phyloP scores from a whole-genome alignment of 139 green algal species.

The Bryopsis sp. region DNA sequence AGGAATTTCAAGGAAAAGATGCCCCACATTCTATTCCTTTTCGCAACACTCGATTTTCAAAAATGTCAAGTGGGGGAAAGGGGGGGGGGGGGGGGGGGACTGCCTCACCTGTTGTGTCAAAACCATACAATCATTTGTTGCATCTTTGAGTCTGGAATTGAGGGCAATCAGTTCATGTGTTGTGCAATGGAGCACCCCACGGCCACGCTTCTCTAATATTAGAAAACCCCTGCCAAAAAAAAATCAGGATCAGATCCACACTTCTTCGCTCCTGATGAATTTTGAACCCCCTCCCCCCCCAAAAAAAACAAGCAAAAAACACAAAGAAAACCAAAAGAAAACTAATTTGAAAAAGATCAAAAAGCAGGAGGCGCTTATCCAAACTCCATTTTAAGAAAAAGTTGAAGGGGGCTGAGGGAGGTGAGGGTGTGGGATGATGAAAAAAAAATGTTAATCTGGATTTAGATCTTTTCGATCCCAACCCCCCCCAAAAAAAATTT shows the following conservation, averaged over 20 bases:
- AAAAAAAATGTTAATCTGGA: no score
- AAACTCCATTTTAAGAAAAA: no score
- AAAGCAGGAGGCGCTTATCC: no score
- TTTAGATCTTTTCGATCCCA: not conserved
- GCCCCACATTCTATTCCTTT: no score
- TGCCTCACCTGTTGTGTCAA: conserved; percentile 60
- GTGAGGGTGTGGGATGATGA: no score
- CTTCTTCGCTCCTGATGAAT: no score
- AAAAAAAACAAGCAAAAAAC: conserved; percentile 14
- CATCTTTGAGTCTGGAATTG: conserved; percentile 67
- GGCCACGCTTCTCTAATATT: conserved; percentile 41
- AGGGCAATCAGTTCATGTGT: conserved; percentile 78
- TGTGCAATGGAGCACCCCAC: conserved; percentile 39
- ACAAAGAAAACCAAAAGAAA: not conserved
- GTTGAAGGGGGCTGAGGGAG: no score
- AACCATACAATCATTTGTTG: conserved; percentile 65
- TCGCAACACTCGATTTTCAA: no score
- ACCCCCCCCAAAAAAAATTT: not conserved
- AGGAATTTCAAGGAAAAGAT: no score
- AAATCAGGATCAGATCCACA: no score
- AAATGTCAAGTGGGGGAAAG: not conserved
- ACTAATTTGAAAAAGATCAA: not conserved
- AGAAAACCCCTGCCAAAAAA: conserved; percentile 42
- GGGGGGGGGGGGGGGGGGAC: not conserved
- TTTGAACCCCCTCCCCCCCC: no score